phyloP scores from a whole-genome alignment of 371 early-diverging fungal genomes.

The Lichtheimia ornata region DNA sequence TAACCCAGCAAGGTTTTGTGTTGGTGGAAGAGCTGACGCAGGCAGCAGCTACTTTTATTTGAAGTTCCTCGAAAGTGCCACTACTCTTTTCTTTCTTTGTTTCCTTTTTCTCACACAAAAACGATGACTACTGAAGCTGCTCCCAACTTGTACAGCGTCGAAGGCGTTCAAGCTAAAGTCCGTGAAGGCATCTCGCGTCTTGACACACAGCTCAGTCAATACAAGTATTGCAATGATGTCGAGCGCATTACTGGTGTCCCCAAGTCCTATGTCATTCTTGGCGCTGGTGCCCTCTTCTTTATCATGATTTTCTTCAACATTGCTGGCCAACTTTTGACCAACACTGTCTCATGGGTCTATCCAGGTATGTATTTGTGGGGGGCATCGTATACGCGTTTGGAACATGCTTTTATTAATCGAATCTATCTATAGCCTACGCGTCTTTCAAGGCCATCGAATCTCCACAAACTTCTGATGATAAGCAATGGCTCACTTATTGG shows the following conservation, averaged over 20 bases:
- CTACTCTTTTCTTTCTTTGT: slow-evolving; percentile 1
- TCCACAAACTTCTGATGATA: slow-evolving; percentile 77
- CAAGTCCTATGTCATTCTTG: slow-evolving; percentile 80
- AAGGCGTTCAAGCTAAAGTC: slow-evolving; percentile 21
- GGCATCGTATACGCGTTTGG: not conserved
- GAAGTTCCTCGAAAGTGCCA: too few species aligned
- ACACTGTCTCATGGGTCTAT: slow-evolving; percentile 86
- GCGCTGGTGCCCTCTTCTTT: slow-evolving; percentile 55
- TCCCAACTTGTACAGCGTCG: slow-evolving; percentile 21
- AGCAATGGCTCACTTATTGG: slow-evolving; percentile 90
- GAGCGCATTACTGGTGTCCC: slow-evolving; percentile 77
- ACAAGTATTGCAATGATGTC: slow-evolving; percentile 61
- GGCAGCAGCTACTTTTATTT: too few species aligned
- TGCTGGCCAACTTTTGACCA: slow-evolving; percentile 80
- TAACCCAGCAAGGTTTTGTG: too few species aligned
- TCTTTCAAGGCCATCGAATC: slow-evolving; percentile 92
- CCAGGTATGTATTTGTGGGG: slow-evolving; percentile 50
- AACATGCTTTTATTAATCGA: not conserved
- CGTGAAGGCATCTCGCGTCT: slow-evolving; percentile 44
- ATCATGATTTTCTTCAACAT: slow-evolving; percentile 89
- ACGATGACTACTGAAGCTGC: slow-evolving; percentile 7
- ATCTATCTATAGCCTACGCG: slow-evolving; percentile 67
- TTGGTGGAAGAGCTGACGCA: too few species aligned
- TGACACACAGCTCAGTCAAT: slow-evolving; percentile 76
- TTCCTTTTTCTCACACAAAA: slow-evolving; percentile 4